Evolutionary conservation across 352 stramenopile species (phyloP).

Genomic region (Globisporangium nagaii): DNA sequence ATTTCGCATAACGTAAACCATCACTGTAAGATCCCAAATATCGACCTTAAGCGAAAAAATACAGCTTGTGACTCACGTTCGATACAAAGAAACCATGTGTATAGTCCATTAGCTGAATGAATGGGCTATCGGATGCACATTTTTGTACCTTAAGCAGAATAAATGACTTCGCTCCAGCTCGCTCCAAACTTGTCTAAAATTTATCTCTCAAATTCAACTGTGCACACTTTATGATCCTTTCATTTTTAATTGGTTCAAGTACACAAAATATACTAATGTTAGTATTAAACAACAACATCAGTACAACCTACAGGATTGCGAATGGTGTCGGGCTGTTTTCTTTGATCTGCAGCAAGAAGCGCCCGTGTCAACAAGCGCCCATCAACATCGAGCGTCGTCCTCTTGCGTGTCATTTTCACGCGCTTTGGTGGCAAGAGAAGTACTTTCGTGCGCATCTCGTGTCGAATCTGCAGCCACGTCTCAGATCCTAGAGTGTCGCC

Average conservation of each 20-base stretch:
- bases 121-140: neutral
- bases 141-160: neutral
- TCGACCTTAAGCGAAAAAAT: neutral
- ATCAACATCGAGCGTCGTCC: constrained; percentile 2
- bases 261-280: neutral
- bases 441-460: neutral
- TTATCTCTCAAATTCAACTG: neutral
- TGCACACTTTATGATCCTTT: neutral
- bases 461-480: constrained; percentile 8
- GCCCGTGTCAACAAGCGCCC: neutral
- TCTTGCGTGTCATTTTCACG: neutral
- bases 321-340: no score
- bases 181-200: neutral
- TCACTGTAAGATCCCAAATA: neutral
- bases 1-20: no score
- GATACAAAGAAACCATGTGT: neutral
- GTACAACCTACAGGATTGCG: no score
- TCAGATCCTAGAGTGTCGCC: neutral
- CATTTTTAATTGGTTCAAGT: neutral
- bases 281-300: neutral
- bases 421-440: constrained; percentile 1
- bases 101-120: neutral
- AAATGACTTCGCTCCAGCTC: neutral
- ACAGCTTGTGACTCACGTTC: neutral
- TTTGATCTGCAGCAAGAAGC: neutral